phyloP scores from a whole-genome alignment of 2,329 filamentous ascomycete species.

The Talaromyces sp. region DNA sequence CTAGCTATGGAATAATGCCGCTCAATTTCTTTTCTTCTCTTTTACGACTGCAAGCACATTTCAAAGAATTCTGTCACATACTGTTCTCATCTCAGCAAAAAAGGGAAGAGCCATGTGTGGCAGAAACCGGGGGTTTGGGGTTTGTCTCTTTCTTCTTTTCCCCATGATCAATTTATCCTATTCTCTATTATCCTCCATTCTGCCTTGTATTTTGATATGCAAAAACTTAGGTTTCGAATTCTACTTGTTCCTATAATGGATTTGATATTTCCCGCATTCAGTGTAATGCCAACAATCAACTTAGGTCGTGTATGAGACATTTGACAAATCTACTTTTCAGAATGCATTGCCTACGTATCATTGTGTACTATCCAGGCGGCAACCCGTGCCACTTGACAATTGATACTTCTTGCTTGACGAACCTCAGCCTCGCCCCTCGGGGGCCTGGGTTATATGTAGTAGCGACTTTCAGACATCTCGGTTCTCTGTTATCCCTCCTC shows the following conservation, averaged over 20 bases:
- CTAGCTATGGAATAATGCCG: conserved; percentile 18
- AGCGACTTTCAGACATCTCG: too few relatives aligned
- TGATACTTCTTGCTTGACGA: not conserved
- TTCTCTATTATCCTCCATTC: not conserved
- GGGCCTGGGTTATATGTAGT: not conserved
- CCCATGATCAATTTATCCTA: not conserved
- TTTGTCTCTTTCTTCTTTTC: not conserved
- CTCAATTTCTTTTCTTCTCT: conserved; percentile 11
- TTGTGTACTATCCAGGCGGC: not conserved
- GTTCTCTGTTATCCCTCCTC: too few relatives aligned
- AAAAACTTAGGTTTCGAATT: not conserved
- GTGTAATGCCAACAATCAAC: not conserved
- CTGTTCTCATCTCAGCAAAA: not conserved
- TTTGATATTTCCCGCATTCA: not conserved
- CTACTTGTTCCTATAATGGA: not conserved
- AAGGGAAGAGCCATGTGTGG: conserved; percentile 2
- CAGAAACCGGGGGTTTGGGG: conserved; percentile 5
- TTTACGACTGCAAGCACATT: not conserved
- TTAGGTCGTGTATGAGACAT: not conserved
- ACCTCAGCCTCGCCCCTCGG: not conserved
- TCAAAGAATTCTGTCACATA: not conserved
- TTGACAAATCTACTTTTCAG: not conserved
- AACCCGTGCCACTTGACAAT: not conserved
- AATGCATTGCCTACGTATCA: not conserved
- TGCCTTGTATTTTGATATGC: not conserved